Evolutionary conservation across 306 rosid genomes (phyloP), one percentile per base, ranked within the genome.

Genomic region (Comarum palustre): DNA sequence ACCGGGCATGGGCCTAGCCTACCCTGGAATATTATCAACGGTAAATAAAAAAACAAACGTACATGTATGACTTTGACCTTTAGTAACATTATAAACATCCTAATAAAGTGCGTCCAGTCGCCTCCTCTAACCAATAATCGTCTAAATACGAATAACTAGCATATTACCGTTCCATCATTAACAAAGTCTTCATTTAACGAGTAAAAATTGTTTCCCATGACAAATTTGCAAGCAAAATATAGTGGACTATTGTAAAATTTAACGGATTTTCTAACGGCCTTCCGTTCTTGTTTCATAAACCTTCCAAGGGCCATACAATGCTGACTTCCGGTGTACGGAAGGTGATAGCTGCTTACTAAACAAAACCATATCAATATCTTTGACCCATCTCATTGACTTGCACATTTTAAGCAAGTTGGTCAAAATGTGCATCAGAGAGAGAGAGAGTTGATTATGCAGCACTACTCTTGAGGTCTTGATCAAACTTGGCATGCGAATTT

Each of bases 401-500:
- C 38, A 36, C 29, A 45, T 15, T 24, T 24, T 39, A 16, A 55
- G 65, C 66, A 39, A 39, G 20, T 57, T 24, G 75, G 66, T 54
- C 66, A 39, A 71, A 4, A 71, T 1, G 25, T 54, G 14, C n/a
- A 2, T 10, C 0, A 4, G 24, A 41, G 17, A 55, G 4, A 6
- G 19, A 29, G 0, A 0, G 29, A 25, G 20, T 55, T 41, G 66
- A 39, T 71, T 71, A 9, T 4, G 16, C 15, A 38, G 22, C 36
- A 55, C 64, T 71, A 47, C 20, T 8, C 27, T n/a, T n/a, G 2
- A 8, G 16, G 66, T 9, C 27, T 55, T 15, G 39, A 55, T 71
- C 38, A 71, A 71, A 54, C 51, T 22, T 71, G 66, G 52, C 75
- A 54, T 54, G 75, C 38, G 75, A 57, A 10, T 4, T 17, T 17